Evolutionary conservation across 305 asterid genomes (phyloP).

Genomic region (Ilex paraguariensis): DNA sequence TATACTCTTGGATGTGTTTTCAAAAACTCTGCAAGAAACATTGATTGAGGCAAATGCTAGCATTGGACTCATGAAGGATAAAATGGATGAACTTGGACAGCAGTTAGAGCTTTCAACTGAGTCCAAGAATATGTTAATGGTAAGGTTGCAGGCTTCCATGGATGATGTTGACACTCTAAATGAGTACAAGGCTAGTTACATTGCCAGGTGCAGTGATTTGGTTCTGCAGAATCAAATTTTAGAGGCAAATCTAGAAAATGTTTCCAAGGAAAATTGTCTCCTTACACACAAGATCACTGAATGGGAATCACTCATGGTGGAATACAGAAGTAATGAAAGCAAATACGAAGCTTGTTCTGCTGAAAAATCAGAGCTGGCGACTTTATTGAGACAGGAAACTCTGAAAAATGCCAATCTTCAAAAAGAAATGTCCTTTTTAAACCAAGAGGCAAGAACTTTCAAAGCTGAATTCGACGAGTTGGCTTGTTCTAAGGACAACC

Average conservation of each 20-base stretch:
- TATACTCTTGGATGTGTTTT: slow-evolving; percentile 73
- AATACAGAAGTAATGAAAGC: slow-evolving; percentile 37
- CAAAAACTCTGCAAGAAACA: slow-evolving; percentile 58
- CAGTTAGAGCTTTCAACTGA: slow-evolving; percentile 56
- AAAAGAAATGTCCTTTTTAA: slow-evolving; percentile 45
- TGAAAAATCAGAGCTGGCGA: slow-evolving; percentile 59
- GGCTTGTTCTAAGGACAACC: slow-evolving; percentile 48
- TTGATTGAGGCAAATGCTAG: slow-evolving; percentile 51
- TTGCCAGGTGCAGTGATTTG: slow-evolving; percentile 54
- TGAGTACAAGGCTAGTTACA: slow-evolving; percentile 55
- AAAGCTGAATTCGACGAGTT: slow-evolving; percentile 52
- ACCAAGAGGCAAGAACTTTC: slow-evolving; percentile 37
- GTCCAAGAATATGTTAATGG: slow-evolving; percentile 54
- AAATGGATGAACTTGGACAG: slow-evolving; percentile 44
- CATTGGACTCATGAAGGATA: slow-evolving; percentile 33
- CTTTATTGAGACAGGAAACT: slow-evolving; percentile 48
- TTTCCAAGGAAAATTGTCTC: slow-evolving; percentile 49
- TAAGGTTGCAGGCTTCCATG: slow-evolving; percentile 56
- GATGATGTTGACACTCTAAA: slow-evolving; percentile 58
- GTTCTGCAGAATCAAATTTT: slow-evolving; percentile 59
- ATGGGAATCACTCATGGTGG: slow-evolving; percentile 32
- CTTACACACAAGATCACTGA: slow-evolving; percentile 58
- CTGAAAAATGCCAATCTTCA: slow-evolving; percentile 42
- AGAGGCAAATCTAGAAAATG: slow-evolving; percentile 51
- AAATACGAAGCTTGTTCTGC: slow-evolving; percentile 61